These are phyloP conservation scores for Hirsutella minnesotensis DNA, from an alignment of 2,329 filamentous ascomycete genomes.

Conservation along the genomic window DNA sequence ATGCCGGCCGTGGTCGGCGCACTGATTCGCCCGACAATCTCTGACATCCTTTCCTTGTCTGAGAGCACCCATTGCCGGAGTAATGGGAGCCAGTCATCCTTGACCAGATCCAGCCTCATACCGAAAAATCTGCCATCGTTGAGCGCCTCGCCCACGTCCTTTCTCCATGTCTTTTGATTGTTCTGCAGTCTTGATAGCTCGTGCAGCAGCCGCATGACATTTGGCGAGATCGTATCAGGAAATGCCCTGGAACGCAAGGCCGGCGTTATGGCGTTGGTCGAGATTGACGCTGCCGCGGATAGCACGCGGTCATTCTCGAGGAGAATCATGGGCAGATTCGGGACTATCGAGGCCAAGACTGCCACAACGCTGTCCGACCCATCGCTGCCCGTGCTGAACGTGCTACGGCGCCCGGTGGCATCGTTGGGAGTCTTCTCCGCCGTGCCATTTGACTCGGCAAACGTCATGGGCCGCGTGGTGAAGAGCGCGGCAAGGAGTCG, in stretches of 20 bases:
- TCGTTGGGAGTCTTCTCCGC: slow-evolving; percentile 25
- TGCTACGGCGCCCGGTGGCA: slow-evolving; percentile 25
- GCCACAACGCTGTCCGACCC: slow-evolving; percentile 65
- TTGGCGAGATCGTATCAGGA: slow-evolving; percentile 69
- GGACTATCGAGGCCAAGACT: slow-evolving; percentile 68
- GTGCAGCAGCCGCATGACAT: slow-evolving; percentile 60
- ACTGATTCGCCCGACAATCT: slow-evolving; percentile 66
- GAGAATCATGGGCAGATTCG: slow-evolving; percentile 70
- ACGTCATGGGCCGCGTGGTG: slow-evolving; percentile 71
- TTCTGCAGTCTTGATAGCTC: slow-evolving; percentile 67
- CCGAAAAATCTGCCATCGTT: slow-evolving; percentile 80
- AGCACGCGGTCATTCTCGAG: slow-evolving; percentile 77
- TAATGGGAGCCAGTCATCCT: slow-evolving; percentile 69
- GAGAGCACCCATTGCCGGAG: slow-evolving; percentile 72
- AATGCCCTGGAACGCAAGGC: slow-evolving; percentile 75
- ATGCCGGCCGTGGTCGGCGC: slow-evolving; percentile 88
- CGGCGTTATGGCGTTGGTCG: slow-evolving; percentile 70
- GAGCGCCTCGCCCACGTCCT: slow-evolving; percentile 83
- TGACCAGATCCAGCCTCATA: slow-evolving; percentile 52
- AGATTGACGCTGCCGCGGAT: slow-evolving; percentile 68
- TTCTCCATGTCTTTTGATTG: slow-evolving; percentile 83
- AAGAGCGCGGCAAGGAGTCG: slow-evolving; percentile 87
- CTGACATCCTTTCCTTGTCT: slow-evolving; percentile 80
- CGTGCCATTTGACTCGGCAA: slow-evolving; percentile 40
- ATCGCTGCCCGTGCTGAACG: slow-evolving; percentile 23